phyloP scores from a whole-genome alignment of 345 rosid species.

The Chamaenerion angustifolium region DNA sequence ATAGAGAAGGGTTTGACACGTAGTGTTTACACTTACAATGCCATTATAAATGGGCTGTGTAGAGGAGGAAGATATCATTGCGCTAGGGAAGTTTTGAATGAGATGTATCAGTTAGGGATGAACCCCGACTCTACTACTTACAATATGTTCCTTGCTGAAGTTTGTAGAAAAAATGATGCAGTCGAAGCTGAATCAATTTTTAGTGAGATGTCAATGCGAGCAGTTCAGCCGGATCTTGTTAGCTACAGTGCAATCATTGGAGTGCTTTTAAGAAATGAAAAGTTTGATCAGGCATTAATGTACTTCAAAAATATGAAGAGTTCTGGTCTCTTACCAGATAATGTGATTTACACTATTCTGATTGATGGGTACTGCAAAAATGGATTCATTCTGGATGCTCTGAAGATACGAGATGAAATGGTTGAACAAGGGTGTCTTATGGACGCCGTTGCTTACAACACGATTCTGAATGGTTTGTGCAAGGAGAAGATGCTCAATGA shows the following conservation, averaged over 20 bases:
- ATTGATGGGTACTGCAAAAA: constrained; percentile 60
- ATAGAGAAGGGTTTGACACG: constrained; percentile 51
- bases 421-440: constrained; percentile 45
- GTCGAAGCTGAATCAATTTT: constrained; percentile 41
- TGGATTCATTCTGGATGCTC: constrained; percentile 41
- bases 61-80: constrained; percentile 31
- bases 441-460: constrained; percentile 68
- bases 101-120: constrained; percentile 44
- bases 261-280: constrained; percentile 16
- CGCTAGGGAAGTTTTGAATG: constrained; percentile 48
- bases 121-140: constrained; percentile 54
- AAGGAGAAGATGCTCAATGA: constrained; percentile 48
- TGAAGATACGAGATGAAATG: constrained; percentile 60
- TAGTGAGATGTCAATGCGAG: constrained; percentile 29
- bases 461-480: constrained; percentile 66
- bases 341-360: constrained; percentile 58
- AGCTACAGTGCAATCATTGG: constrained; percentile 39
- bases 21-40: constrained; percentile 44
- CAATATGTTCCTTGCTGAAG: constrained; percentile 53
- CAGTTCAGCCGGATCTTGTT: constrained; percentile 52
- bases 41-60: constrained; percentile 53
- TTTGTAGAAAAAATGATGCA: constrained; percentile 41
- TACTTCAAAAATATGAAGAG: constrained; percentile 40
- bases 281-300: constrained; percentile 26
- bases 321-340: constrained; percentile 48